Conservation (phyloP, 805 yeast species). For the Pichia cabralensis region DNA sequence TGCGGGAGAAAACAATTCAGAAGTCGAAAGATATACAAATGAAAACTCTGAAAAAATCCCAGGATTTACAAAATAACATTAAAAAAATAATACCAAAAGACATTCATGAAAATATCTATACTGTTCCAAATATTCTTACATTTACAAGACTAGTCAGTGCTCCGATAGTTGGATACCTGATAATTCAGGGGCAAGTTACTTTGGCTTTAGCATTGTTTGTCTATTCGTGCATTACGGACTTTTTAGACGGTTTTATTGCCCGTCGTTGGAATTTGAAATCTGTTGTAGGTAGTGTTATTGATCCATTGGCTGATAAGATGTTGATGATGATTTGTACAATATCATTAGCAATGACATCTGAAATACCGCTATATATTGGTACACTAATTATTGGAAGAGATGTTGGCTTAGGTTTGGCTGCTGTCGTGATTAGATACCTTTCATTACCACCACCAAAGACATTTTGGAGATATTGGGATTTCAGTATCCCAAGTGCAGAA, state of each 20-base stretch:
- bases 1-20: no score
- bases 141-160: slow-evolving; percentile 70
- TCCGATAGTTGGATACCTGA: slow-evolving; percentile 75
- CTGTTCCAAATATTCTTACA: slow-evolving; percentile 82
- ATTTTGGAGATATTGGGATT: slow-evolving; percentile 61
- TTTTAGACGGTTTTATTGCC: slow-evolving; percentile 87
- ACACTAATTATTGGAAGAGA: slow-evolving; percentile 77
- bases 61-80: slow-evolving; percentile 19
- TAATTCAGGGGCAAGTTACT: slow-evolving; percentile 51
- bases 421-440: slow-evolving; percentile 59
- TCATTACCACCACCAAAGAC: slow-evolving; percentile 74
- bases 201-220: slow-evolving; percentile 66
- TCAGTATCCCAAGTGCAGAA: slow-evolving; percentile 70
- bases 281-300: slow-evolving; percentile 81
- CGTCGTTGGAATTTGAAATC: slow-evolving; percentile 67
- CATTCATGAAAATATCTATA: slow-evolving; percentile 54
- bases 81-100: slow-evolving; percentile 24
- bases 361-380: slow-evolving; percentile 65
- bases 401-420: slow-evolving; percentile 57
- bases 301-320: slow-evolving; percentile 91
- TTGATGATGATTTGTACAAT: slow-evolving; percentile 81
- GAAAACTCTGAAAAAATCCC: slow-evolving; percentile 14
- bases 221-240: slow-evolving; percentile 85
- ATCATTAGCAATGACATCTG: slow-evolving; percentile 55
- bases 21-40: slow-evolving; percentile 12